Evolutionary conservation across 176 grass and related monocot species (phyloP), one percentile per base, ranked within the genome.

Genomic region (Musa beccarii): DNA sequence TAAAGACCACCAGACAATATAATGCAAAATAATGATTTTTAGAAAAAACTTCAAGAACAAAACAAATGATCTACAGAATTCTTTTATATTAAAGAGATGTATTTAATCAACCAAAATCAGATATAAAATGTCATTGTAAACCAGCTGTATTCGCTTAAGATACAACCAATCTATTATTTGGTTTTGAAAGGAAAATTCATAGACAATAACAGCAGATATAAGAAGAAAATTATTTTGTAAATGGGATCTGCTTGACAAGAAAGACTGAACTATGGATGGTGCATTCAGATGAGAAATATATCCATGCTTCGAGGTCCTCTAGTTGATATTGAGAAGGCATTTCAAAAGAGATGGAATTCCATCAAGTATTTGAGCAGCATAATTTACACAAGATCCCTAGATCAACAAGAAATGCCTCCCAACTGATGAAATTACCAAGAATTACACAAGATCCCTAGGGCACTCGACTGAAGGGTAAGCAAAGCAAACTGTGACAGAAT

Each of bases 281-380:
- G 8, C 34, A 43, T 43, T 43, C 34, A 61, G n/a, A 17, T 59
- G 57, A 61, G 4, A 19, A 43, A n/a, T 20, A 61, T 1, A 61
- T 61, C 17, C 2, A 61, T 17, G n/a, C 57, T 61, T 61, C 9
- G 57, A 21, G 14, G 57, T 61, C 7, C 57, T 61, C n/a, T 7
- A 61, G 21, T n/a, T n/a, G 57, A n/a, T 19, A 61, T 61, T 9
- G 15, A 8, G 57, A 15, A 61, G 3, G 8, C 16, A n/a, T 43
- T 43, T 43, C 34, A 43, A 43, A 67, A 0, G 11, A 10, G 51
- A 51, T 51, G 28, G 43, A 11, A 70, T 19, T 70, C 68, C 8
- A 69, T 70, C 52, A 70, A 70, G 17, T 51, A 57, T 57, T 61
- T 61, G 16, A 61, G 57, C 57, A 61, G n/a, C 19, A 61, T 61